A percentile compares a stretch with the other conserved stretches of the same genome.
phyloP scores from a whole-genome alignment of 192 early-diverging fungal genomes.

The Cetraspora pellucida region DNA sequence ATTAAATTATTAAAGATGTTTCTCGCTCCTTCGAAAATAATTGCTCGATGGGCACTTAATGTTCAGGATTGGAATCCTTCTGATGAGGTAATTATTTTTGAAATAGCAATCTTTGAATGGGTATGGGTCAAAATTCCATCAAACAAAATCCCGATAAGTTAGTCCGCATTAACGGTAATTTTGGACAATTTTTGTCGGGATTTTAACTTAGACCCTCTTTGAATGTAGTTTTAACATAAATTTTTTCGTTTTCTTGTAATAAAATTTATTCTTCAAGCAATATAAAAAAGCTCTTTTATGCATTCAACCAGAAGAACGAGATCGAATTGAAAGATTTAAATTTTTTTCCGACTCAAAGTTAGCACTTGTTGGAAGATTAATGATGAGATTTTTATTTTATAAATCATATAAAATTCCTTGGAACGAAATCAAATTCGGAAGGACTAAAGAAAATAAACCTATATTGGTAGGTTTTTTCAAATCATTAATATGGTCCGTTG shows the following conservation, averaged over 20 bases:
- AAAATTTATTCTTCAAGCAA: slow-evolving; percentile 21
- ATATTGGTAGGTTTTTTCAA: slow-evolving; percentile 19
- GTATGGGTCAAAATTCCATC: no score
- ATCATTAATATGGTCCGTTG: no score
- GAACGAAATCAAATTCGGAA: slow-evolving; percentile 17
- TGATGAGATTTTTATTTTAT: slow-evolving; percentile 24
- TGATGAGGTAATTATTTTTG: slow-evolving; percentile 19
- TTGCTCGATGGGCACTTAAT: slow-evolving; percentile 23
- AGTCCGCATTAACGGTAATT: no score
- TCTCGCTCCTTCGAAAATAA: slow-evolving; percentile 3
- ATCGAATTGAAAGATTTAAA: slow-evolving; percentile 3
- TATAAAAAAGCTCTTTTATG: neutral
- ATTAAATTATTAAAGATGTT: no score
- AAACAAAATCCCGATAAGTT: no score
- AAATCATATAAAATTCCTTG: slow-evolving; percentile 18
- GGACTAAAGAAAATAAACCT: slow-evolving; percentile 26
- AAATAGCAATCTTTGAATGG: no score
- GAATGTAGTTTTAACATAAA: no score
- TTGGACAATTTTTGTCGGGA: no score
- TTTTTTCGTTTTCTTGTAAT: slow-evolving; percentile 2
- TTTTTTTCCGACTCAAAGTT: neutral
- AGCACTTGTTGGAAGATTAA: slow-evolving; percentile 28
- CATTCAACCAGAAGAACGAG: slow-evolving; percentile 19
- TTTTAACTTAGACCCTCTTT: no score
- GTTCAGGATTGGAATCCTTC: slow-evolving; percentile 22